Percentiles rank a stretch among this genome's conserved stretches.
Conservation (phyloP, 768 basidiomycete genomes). For the Podaxis mareebaensis region DNA sequence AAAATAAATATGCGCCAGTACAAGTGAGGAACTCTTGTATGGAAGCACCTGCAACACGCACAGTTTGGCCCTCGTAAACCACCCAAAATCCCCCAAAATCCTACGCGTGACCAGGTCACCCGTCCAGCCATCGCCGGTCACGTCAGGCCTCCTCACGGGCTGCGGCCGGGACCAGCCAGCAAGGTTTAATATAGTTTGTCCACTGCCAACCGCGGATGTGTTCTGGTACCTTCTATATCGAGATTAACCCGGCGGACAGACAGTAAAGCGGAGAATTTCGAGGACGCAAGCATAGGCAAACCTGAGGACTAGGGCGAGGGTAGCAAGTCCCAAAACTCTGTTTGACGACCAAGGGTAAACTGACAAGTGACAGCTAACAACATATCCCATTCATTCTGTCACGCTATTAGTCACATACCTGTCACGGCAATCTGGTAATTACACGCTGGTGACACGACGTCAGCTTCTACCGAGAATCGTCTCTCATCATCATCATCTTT, state of each 20-base stretch:
- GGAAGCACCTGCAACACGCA: slow-evolving; percentile 18
- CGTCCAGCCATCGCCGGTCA: slow-evolving; percentile 8
- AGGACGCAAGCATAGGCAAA: slow-evolving; percentile 7
- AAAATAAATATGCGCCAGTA: slow-evolving; percentile 18
- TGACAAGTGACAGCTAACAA: background rate
- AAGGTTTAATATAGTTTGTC: slow-evolving; percentile 17
- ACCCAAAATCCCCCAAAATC: slow-evolving; percentile 1
- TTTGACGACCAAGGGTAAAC: slow-evolving; percentile 7
- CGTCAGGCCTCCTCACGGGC: slow-evolving; percentile 7
- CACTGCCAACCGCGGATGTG: background rate
- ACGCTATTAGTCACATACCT: slow-evolving; percentile 1
- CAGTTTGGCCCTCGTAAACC: slow-evolving; percentile 4
- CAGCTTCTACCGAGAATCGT: background rate
- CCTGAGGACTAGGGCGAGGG: slow-evolving; percentile 5
- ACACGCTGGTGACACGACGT: slow-evolving; percentile 13
- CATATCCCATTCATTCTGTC: slow-evolving; percentile 4
- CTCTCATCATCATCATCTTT: background rate
- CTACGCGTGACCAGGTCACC: slow-evolving; percentile 12
- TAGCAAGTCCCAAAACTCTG: background rate
- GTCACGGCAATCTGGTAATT: background rate
- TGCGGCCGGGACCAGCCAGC: slow-evolving; percentile 12
- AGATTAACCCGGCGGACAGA: slow-evolving; percentile 6
- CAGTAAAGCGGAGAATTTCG: slow-evolving; percentile 1
- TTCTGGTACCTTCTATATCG: slow-evolving; percentile 10
- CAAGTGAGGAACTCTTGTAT: slow-evolving; percentile 18